Conservation (phyloP, 202 grass and related monocot genomes). For the Eragrostis tef region DNA sequence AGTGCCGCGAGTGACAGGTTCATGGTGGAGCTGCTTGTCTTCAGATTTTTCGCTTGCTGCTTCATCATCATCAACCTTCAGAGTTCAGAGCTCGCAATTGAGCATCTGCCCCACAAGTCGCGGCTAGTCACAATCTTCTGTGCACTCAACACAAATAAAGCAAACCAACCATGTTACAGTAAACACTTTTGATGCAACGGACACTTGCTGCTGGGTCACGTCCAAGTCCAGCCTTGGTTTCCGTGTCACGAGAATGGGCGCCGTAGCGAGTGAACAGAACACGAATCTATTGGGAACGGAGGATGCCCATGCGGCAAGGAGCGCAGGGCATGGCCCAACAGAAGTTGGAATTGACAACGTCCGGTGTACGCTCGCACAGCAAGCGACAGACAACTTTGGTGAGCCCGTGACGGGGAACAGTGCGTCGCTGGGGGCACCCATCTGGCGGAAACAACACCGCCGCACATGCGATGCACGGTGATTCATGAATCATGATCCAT, state of each 20-base stretch:
- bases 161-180: not conserved
- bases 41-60: not conserved
- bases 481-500: not conserved
- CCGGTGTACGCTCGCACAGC: not conserved
- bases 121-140: not conserved
- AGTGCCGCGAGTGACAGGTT: not conserved
- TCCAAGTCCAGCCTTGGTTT: not conserved
- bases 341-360: constrained; percentile 21
- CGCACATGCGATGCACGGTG: not conserved
- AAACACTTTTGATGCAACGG: not conserved
- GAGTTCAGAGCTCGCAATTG: too few species aligned
- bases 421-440: not conserved
- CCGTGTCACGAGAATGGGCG: not conserved
- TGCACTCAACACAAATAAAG: constrained; percentile 1
- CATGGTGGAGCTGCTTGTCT: not conserved
- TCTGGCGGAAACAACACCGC: constrained; percentile 1
- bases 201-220: not conserved
- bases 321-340: not conserved
- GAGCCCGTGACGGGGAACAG: constrained; percentile 39
- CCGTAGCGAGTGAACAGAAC: not conserved
- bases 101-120: not conserved
- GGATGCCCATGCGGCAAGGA: not conserved
- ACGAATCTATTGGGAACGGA: constrained; percentile 3
- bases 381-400: constrained; percentile 6
- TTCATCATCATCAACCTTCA: not conserved